Evolutionary conservation across 2,329 filamentous ascomycete genomes (phyloP).

Genomic region (Raffaelea ambrosiae): DNA sequence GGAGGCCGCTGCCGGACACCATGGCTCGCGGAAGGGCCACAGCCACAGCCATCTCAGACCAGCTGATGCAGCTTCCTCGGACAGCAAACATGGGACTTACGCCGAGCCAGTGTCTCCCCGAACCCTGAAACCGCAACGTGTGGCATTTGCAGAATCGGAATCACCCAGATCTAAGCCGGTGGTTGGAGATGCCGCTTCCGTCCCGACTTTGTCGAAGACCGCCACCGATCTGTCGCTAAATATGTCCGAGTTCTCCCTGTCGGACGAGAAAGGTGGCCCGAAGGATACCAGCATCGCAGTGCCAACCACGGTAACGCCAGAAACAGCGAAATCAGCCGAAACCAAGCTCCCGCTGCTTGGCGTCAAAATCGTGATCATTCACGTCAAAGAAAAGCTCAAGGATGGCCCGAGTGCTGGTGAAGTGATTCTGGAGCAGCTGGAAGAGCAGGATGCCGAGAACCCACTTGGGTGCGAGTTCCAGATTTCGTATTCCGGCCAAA

Average conservation of each 20-base stretch:
- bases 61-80: too few species aligned
- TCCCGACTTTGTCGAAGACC: slow-evolving; percentile 37
- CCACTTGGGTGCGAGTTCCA: slow-evolving; percentile 73
- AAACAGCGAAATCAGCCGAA: neutral
- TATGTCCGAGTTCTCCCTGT: neutral
- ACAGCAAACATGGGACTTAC: neutral
- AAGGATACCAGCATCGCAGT: neutral
- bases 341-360: slow-evolving; percentile 51
- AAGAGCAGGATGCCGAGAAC: slow-evolving; percentile 53
- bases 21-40: neutral
- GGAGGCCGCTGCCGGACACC: neutral
- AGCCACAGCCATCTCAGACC: neutral
- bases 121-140: slow-evolving; percentile 25
- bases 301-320: neutral
- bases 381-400: slow-evolving; percentile 78
- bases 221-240: slow-evolving; percentile 31
- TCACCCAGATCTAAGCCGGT: neutral
- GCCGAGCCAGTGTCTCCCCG: slow-evolving; percentile 46
- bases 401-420: slow-evolving; percentile 60
- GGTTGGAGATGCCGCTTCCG: slow-evolving; percentile 12
- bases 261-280: slow-evolving; percentile 3
- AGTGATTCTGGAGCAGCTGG: slow-evolving; percentile 61
- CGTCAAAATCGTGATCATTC: slow-evolving; percentile 78
- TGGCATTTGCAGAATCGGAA: slow-evolving; percentile 4
- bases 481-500: slow-evolving; percentile 59